Conservation (phyloP, 1,284 basidiomycete genomes). For the Coriolopsis trogii region DNA sequence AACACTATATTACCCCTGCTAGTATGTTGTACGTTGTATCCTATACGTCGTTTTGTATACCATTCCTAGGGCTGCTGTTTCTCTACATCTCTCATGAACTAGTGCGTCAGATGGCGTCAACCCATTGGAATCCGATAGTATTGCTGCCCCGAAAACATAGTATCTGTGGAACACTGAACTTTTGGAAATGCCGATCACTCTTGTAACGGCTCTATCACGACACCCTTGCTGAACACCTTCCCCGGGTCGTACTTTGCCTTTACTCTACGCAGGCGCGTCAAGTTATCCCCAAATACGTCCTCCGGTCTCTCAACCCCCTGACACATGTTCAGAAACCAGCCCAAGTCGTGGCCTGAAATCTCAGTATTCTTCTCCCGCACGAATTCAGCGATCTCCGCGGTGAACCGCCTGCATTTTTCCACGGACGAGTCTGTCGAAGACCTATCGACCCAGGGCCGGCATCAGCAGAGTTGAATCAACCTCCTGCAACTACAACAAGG, state of each 20-base stretch:
- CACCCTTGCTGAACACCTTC: conserved; percentile 35
- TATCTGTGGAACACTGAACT: not conserved
- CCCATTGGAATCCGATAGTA: no score
- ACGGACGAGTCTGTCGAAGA: conserved; percentile 21
- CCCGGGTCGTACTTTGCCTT: conserved; percentile 41
- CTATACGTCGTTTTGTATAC: conserved; percentile 9
- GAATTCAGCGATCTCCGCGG: conserved; percentile 11
- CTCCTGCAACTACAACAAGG: no score
- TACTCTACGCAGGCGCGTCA: conserved; percentile 31
- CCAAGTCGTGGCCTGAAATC: conserved; percentile 22
- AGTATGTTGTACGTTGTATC: conserved; percentile 11
- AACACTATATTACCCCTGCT: conserved; percentile 13
- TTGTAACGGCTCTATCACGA: conserved; percentile 24
- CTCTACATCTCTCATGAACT: no score
- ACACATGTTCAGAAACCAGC: conserved; percentile 24
- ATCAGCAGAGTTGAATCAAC: no score
- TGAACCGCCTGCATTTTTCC: conserved; percentile 9
- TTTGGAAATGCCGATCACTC: conserved; percentile 2
- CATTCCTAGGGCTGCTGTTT: no score
- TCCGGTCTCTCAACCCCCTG: conserved; percentile 27
- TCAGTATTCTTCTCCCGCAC: conserved; percentile 26
- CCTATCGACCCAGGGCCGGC: not conserved
- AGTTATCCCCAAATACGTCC: conserved; percentile 35
- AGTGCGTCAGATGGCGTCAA: no score
- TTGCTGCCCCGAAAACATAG: not conserved